Evolutionary conservation across 495 filamentous ascomycete species (phyloP).

Genomic region (Zalerion maritima): DNA sequence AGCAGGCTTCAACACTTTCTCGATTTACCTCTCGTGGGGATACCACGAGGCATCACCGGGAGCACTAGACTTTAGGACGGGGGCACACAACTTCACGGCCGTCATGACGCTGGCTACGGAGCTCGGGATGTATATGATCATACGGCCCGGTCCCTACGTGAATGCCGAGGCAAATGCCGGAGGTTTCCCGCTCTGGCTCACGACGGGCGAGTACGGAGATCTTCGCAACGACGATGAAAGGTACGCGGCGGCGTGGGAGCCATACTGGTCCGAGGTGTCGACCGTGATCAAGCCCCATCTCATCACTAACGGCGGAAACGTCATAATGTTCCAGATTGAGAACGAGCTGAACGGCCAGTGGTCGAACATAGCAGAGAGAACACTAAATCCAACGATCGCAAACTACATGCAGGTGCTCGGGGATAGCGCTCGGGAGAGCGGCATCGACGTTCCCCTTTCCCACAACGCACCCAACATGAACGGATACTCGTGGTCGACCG

Average conservation of each 20-base stretch:
- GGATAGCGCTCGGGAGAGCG: constrained; percentile 31
- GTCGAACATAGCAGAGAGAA: constrained; percentile 23
- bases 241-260: constrained; percentile 38
- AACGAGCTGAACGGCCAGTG: constrained; percentile 50
- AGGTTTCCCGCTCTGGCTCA: constrained; percentile 46
- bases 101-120: constrained; percentile 43
- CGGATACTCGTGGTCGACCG: constrained; percentile 28
- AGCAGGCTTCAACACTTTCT: constrained; percentile 38
- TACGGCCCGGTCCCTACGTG: constrained; percentile 43
- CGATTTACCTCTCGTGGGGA: constrained; percentile 44
- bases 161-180: constrained; percentile 46
- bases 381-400: constrained; percentile 32
- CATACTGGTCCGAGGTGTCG: constrained; percentile 36
- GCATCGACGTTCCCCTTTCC: constrained; percentile 38
- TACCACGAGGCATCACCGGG: constrained; percentile 36
- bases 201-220: constrained; percentile 44
- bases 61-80: constrained; percentile 39
- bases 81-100: constrained; percentile 36
- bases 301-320: constrained; percentile 41
- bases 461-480: constrained; percentile 37
- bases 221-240: constrained; percentile 42
- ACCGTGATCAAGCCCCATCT: constrained; percentile 36
- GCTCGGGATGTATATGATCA: constrained; percentile 42
- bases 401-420: constrained; percentile 44
- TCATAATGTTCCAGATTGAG: constrained; percentile 43